phyloP scores from a whole-genome alignment of 225 moss, liverwort and hornwort genomes.

The Marchantia polymorpha region DNA sequence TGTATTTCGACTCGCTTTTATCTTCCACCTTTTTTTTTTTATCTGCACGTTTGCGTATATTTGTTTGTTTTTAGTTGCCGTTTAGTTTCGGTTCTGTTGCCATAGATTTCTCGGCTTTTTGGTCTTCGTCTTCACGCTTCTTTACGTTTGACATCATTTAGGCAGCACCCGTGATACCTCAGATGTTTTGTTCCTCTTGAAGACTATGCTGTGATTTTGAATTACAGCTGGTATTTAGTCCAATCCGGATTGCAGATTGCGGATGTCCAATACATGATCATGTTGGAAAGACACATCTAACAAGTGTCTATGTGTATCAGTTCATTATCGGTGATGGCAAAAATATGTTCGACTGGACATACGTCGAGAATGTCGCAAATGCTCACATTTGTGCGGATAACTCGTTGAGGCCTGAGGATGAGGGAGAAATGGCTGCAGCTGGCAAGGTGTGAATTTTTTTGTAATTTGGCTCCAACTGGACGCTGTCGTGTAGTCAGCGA shows the following conservation, averaged over 20 bases:
- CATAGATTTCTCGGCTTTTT: no score
- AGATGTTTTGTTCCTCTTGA: no score
- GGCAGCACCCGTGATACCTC: no score
- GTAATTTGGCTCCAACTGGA: background rate
- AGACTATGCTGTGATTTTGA: no score
- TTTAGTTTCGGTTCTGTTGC: no score
- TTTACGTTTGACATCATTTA: no score
- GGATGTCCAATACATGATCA: background rate
- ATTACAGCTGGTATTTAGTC: background rate
- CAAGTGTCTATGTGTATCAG: conserved; percentile 29
- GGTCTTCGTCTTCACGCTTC: no score
- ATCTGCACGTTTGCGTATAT: no score
- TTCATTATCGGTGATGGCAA: conserved; percentile 82
- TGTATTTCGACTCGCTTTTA: no score
- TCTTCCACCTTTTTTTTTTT: no score
- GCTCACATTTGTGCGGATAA: conserved; percentile 89
- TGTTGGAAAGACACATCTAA: background rate
- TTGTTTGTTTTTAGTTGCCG: no score
- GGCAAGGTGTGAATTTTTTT: conserved; percentile 46
- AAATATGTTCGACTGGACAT: conserved; percentile 94
- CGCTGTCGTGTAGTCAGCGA: background rate
- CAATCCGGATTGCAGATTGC: background rate
- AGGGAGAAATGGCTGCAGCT: conserved; percentile 49
- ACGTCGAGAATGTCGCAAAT: conserved; percentile 87
- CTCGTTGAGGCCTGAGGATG: conserved; percentile 50